Conservation (phyloP, 75 land plant genomes). For the Chamaecyparis obtusa region DNA sequence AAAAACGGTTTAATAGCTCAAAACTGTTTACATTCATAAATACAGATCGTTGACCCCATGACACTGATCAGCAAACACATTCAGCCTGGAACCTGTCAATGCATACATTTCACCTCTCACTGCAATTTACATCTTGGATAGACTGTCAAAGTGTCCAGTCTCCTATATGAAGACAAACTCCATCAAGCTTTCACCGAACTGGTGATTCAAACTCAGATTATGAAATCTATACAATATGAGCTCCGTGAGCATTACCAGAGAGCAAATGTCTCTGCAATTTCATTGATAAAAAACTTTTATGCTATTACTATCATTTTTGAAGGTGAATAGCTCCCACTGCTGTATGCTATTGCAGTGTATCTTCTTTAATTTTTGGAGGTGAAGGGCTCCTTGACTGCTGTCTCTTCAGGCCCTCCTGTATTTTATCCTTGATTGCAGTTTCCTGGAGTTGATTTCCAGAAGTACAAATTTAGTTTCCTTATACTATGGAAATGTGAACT, state of each 20-base stretch:
- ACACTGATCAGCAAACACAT: neutral
- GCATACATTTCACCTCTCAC: neutral
- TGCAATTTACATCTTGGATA: neutral
- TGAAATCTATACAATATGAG: neutral
- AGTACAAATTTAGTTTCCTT: neutral
- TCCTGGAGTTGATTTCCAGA: constrained; percentile 20
- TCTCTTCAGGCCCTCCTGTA: constrained; percentile 33
- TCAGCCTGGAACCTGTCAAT: neutral
- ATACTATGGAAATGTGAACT: neutral
- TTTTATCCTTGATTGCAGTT: constrained; percentile 38
- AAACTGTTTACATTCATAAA: neutral
- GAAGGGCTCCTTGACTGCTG: constrained; percentile 19
- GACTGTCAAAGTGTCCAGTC: neutral
- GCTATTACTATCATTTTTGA: constrained; percentile 2
- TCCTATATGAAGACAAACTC: neutral
- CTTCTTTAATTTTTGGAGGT: constrained; percentile 4
- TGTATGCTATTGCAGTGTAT: neutral
- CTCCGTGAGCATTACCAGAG: neutral
- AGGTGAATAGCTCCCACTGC: constrained; percentile 7
- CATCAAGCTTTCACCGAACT: neutral
- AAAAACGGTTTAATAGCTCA: neutral
- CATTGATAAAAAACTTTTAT: neutral
- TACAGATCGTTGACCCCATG: neutral
- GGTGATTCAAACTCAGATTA: neutral
- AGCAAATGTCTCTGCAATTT: neutral